Conservation (phyloP, 2,329 filamentous ascomycete species). For the Hymenoscyphus fraxineus region DNA sequence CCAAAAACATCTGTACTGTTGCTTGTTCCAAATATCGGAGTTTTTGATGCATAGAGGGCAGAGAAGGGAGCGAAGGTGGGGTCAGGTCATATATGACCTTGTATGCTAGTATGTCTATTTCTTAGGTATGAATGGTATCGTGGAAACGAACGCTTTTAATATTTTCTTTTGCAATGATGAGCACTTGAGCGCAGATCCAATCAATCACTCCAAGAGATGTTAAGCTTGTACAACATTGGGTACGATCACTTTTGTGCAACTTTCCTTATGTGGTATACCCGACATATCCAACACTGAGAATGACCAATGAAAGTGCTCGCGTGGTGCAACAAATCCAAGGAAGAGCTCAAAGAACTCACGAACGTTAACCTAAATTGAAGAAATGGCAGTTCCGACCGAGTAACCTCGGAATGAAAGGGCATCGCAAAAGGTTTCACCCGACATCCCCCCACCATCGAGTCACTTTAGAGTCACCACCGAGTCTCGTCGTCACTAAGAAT, state of each 20-base stretch:
- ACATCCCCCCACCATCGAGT: slow-evolving; percentile 5
- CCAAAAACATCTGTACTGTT: slow-evolving; percentile 34
- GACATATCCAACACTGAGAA: background rate
- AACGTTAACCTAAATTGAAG: too few relatives aligned
- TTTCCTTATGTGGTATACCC: too few relatives aligned
- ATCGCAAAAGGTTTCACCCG: slow-evolving; percentile 7
- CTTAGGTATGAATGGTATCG: slow-evolving; percentile 25
- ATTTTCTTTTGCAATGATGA: background rate
- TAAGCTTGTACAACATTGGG: background rate
- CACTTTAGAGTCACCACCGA: too few relatives aligned
- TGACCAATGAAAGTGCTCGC: background rate
- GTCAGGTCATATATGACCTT: slow-evolving; percentile 26
- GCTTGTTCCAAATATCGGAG: slow-evolving; percentile 31
- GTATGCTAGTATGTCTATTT: slow-evolving; percentile 34
- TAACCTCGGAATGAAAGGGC: slow-evolving; percentile 1
- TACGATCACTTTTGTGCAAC: background rate
- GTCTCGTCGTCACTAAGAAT: background rate
- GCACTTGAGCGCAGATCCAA: background rate
- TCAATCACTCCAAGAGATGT: background rate
- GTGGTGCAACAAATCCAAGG: background rate
- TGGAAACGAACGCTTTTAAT: background rate
- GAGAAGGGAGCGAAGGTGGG: slow-evolving; percentile 28
- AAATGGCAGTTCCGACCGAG: too few relatives aligned
- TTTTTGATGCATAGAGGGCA: slow-evolving; percentile 35
- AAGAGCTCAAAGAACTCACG: too few relatives aligned